Evolutionary conservation across 108 stramenopile genomes (phyloP), one percentile per base, ranked within the genome.

Genomic region (Nannochloropsis oceanica): DNA sequence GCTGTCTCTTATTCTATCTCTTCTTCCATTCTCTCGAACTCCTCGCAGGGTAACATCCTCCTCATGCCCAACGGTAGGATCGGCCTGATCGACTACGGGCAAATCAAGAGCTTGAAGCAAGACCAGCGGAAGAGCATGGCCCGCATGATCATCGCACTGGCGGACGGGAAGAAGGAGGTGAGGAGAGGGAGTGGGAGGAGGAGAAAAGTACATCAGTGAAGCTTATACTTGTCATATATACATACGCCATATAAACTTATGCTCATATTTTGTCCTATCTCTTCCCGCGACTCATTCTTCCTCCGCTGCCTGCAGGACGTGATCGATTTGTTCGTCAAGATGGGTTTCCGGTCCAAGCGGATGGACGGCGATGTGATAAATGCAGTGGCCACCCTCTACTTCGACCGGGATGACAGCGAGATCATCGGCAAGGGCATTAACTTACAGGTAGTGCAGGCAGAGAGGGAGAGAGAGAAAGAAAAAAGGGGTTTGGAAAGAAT

Each of bases 1-100:
- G 13, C 14, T 18, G 46, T 50, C 59, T n/a, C n/a, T 73, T 22
- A 1, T n/a, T 73, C 22, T n/a, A 73, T 73, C 8, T 73, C 59
- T 73, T 73, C 34, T 5, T 34, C 34, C 34, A 1, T 34, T 5
- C 34, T 34, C 34, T 34, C 5, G 34, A 34, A 34, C 1, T 5
- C 2, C 34, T 73, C n/a, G 9, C 9, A 73, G 59, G 73, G 86
- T 7, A 87, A 87, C 42, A 84, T 87, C n/a, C 73, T 87, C 79
- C 79, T 87, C 44, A 34, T 82, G 42, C 42, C 25, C 43, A 82
- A 84, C 43, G 86, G 86, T 13, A 7, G 81, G 80, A 42, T 87
- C 26, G 86, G 86, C 22, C 83, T 87, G 73, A 87, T 87, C 26
- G 86, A 87, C 83, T 87, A 84, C 22, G 86, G 86, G 12, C 86